phyloP scores from a whole-genome alignment of 345 rosid genomes.

The Salix koriyanagi region DNA sequence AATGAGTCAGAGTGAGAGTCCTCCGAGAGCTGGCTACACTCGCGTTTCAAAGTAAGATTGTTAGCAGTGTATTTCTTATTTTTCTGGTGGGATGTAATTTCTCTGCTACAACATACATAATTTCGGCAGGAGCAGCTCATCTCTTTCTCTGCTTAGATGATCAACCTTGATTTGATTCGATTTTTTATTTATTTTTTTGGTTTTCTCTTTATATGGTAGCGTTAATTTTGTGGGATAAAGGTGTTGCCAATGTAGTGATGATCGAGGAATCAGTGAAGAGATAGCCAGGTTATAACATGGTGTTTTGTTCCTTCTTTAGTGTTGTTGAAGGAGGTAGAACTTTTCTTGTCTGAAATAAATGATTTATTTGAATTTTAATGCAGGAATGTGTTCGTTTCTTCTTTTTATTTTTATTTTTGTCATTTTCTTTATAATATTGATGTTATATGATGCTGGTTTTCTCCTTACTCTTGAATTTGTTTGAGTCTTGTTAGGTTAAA shows the following conservation, averaged over 20 bases:
- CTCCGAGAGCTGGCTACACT: constrained; percentile 33
- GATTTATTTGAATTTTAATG: background rate
- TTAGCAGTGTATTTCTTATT: background rate
- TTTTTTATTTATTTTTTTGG: background rate
- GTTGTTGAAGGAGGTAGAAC: background rate
- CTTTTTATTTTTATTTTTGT: background rate
- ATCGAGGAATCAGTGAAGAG: background rate
- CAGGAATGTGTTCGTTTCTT: background rate
- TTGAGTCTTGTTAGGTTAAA: background rate
- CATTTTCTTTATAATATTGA: background rate
- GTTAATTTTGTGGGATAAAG: background rate
- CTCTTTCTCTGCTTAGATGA: constrained; percentile 6
- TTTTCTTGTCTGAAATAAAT: background rate
- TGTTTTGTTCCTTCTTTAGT: background rate
- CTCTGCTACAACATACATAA: background rate
- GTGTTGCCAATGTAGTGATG: background rate
- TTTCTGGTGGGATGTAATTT: background rate
- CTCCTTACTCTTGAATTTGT: background rate
- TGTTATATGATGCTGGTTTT: background rate
- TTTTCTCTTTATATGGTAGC: background rate
- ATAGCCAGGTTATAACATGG: background rate
- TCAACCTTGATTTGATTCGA: background rate
- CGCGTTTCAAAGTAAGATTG: constrained; percentile 23
- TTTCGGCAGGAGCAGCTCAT: constrained; percentile 2
- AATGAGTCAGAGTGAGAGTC: constrained; percentile 33